These are phyloP conservation scores for Aspergillus awamori DNA, from an alignment of 2,329 filamentous ascomycete genomes.

Conservation along the genomic window DNA sequence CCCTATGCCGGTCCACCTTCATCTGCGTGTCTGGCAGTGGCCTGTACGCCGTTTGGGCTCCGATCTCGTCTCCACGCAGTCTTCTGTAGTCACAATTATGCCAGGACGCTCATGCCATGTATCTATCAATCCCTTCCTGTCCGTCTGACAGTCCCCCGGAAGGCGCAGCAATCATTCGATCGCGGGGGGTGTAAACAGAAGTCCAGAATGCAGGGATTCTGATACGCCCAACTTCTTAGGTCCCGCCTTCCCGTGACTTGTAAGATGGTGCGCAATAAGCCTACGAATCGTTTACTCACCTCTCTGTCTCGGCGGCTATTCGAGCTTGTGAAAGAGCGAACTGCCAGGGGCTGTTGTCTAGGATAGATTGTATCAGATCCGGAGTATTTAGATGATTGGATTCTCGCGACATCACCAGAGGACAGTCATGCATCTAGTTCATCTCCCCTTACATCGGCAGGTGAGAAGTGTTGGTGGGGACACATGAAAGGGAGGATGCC, in stretches of 20 bases:
- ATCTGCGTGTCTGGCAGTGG: background rate
- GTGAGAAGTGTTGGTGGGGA: background rate
- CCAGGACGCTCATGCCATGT: no score
- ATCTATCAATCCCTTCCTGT: background rate
- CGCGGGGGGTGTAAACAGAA: conserved; percentile 1
- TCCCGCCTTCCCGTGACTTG: background rate
- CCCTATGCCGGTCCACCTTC: background rate
- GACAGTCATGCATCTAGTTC: background rate
- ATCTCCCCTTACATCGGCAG: background rate
- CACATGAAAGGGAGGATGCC: background rate
- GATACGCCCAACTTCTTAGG: background rate
- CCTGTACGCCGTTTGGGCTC: background rate
- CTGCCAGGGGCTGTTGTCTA: background rate
- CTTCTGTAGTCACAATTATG: background rate
- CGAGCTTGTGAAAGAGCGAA: background rate
- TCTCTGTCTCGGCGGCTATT: background rate
- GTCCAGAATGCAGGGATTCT: background rate
- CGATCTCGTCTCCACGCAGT: background rate
- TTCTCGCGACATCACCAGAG: background rate
- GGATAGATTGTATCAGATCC: background rate
- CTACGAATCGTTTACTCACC: background rate
- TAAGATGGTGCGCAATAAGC: background rate
- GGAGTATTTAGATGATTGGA: background rate
- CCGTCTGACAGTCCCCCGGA: background rate
- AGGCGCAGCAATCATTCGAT: background rate